Evolutionary conservation across 2,329 filamentous ascomycete species (phyloP), one percentile per base, ranked within the genome.

Genomic region (Ramularia collo-cygni): DNA sequence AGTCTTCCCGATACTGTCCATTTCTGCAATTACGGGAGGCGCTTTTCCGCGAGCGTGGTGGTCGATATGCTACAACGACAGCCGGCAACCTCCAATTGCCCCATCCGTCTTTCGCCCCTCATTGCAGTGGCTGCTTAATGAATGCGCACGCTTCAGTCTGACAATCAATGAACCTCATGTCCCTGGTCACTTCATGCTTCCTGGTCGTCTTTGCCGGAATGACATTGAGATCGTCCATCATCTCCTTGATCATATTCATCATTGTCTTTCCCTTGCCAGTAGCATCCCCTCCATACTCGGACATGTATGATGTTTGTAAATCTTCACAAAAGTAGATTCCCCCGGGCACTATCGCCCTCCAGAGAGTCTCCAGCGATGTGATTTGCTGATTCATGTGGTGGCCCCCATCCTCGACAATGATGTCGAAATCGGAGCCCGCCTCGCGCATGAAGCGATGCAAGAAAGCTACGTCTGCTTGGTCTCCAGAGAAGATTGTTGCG

Each of bases 401-500:
- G 1, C 63, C 62, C 3, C 63, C 64, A 38, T 65, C 63, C 34
- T 68, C 64, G 28, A 69, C 53, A 29, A 69, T 62, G 24, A 69
- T 44, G 43, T 68, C 66, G 29, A 68, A 67, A 15, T 58, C 52
- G 4, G 47, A 46, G 13, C 63, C 63, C 0, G 59, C 48, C 28
- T 62, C 49, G 8, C 41, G 35, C 24, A 63, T 48, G 44, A 68
- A 64, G 4, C 51, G 41, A 5, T 59, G 42, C n/a, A 69, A 57
- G 34, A 68, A 66, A 0, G 36, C 32, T 2, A 50, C 44, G 36
- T 67, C 59, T 5, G 61, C 62, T 36, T 68, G 66, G 38, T 68
- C 62, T 3, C 67, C 64, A 4, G 60, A 50, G 44, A 62, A 66
- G 28, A 69, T 61, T 17, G 62, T 66, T 1, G 62, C 62, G 4